Percentiles rank a stretch among this genome's conserved stretches.
These are phyloP conservation scores for Trichosporon asahii DNA, from an alignment of 1,284 basidiomycete species.

Conservation along the genomic window DNA sequence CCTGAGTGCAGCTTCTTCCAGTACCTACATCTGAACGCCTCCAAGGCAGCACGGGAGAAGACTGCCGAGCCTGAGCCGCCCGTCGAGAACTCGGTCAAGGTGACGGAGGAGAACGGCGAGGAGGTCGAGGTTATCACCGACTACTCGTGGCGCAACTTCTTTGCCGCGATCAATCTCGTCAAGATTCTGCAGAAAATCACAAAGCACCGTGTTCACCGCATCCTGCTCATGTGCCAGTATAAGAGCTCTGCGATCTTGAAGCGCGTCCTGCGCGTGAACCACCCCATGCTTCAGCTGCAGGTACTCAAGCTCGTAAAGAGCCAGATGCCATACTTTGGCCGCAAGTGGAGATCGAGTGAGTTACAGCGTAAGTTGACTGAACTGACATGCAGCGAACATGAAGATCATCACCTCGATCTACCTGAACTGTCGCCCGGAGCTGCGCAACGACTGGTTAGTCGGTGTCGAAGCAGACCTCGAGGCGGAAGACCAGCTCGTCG, in stretches of 20 bases:
- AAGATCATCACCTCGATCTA: slow-evolving; percentile 99
- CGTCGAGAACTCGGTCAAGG: slow-evolving; percentile 38
- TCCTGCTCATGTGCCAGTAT: slow-evolving; percentile 95
- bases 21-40: slow-evolving; percentile 64
- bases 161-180: slow-evolving; percentile 95
- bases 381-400: slow-evolving; percentile 78
- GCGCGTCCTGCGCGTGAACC: slow-evolving; percentile 86
- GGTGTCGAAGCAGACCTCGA: slow-evolving; percentile 90
- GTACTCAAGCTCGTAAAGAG: slow-evolving; percentile 98
- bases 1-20: slow-evolving; percentile 75
- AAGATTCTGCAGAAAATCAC: slow-evolving; percentile 98
- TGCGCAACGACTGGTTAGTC: slow-evolving; percentile 96
- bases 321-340: slow-evolving; percentile 95
- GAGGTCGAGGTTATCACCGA: slow-evolving; percentile 88
- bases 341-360: slow-evolving; percentile 96
- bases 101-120: slow-evolving; percentile 51
- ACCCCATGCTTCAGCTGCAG: slow-evolving; percentile 90
- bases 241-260: slow-evolving; percentile 97
- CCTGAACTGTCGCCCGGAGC: slow-evolving; percentile 90
- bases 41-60: slow-evolving; percentile 55
- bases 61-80: slow-evolving; percentile 48
- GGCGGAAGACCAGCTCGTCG: slow-evolving; percentile 57
- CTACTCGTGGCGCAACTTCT: slow-evolving; percentile 98
- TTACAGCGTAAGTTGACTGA: not conserved
- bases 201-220: slow-evolving; percentile 89